A percentile compares a stretch with the other conserved stretches of the same genome.
phyloP scores from a whole-genome alignment of 148 eudicot genomes.

The Chenopodium quinoa region DNA sequence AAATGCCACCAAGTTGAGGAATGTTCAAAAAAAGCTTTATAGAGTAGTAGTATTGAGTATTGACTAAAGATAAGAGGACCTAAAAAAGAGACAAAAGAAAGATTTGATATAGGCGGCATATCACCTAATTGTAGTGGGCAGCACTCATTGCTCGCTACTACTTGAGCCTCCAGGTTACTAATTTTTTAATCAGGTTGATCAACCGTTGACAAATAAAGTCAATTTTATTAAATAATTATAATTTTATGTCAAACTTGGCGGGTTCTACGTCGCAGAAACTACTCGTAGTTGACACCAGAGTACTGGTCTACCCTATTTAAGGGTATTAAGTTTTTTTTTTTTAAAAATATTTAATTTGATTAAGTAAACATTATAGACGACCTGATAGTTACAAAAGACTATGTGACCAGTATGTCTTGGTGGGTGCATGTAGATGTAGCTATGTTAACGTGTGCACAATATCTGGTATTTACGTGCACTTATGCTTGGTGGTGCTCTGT shows the following conservation, averaged over 20 bases:
- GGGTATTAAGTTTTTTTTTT: no score
- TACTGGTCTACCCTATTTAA: no score
- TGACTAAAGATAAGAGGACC: not conserved
- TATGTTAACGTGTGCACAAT: no score
- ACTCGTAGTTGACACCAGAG: no score
- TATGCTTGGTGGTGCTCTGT: no score
- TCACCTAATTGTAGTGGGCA: not conserved
- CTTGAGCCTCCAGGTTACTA: not conserved
- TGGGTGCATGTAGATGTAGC: no score
- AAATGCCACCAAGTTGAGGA: not conserved
- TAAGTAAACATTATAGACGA: no score
- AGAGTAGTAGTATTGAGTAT: not conserved
- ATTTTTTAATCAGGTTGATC: not conserved
- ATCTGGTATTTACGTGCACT: no score
- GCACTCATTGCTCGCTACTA: not conserved
- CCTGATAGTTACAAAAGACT: no score
- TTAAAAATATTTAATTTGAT: no score
- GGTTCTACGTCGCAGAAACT: not conserved
- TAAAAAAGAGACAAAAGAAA: not conserved
- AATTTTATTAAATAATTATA: not conserved
- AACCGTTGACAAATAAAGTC: not conserved
- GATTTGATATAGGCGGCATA: constrained; percentile 1
- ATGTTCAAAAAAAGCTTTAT: no score
- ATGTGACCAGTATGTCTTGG: no score
- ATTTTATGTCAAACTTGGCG: not conserved